Base-by-base conservation (phyloP, 768 basidiomycete genomes). In the Pleurotus ostreatus region DNA sequence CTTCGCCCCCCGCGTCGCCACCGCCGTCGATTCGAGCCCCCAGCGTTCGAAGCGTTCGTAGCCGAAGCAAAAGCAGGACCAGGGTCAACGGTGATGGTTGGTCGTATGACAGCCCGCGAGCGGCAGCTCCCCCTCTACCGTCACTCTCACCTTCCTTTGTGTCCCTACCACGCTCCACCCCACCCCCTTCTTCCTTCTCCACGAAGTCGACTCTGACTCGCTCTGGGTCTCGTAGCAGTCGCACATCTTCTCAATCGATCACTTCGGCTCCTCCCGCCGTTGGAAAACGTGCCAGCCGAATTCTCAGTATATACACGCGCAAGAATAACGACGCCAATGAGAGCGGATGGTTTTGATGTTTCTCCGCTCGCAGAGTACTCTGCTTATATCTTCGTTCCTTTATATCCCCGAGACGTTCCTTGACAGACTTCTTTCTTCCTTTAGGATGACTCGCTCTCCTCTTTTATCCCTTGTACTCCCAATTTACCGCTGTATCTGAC, bases 131-230 rank as follows among this genome's bases (percentile, higher is more conserved):
- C 30, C 51, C 51, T 12, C 16, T 30, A 9, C 18, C 38, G 4
- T 53, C 51, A 22, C 41, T 25, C 23, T 53, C 51, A 20, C 51
- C 39, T 53, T 53, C 48, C 38, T 49, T 23, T 38, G 13, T 49
- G 15, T 16, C 30, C 38, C 18, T 49, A n/a, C 12, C 48, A 5
- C 6, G n/a, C 48, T 34, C 48, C 30, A 13, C 16, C 12, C 38
- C 48, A 25, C 23, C 26, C 16, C 30, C 48, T 26, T 49, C 48
- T n/a, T 49, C 23, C 48, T 49, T 37, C 25, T 34, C 48, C n/a
- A 9, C 26, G 25, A 12, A 8, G 5, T 49, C 48, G 15, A 37
- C 30, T 4, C 30, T 34, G 3, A 34, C 30, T 2, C 30, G 30
- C 30, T 34, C 30, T 34, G 11, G 9, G 3, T 34, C 30, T 9